These are phyloP conservation scores for Polytrichum commune DNA, from an alignment of 225 moss, liverwort and hornwort genomes.

Conservation along the genomic window DNA sequence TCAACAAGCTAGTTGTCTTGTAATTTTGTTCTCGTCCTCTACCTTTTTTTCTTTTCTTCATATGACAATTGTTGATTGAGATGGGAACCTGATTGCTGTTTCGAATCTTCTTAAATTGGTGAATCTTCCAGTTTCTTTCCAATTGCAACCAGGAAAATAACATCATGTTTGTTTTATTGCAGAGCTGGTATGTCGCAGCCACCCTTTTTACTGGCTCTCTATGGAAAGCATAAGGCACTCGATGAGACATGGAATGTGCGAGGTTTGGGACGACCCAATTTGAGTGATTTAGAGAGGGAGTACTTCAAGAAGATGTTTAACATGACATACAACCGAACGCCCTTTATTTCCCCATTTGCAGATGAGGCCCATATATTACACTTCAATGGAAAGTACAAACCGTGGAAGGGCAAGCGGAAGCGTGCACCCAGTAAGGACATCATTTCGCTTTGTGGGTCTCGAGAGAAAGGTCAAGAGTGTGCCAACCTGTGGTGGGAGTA, in stretches of 20 bases:
- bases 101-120: too few relatives aligned
- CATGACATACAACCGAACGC: conserved; percentile 40
- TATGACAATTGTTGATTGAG: too few relatives aligned
- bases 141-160: neutral
- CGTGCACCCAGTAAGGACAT: conserved; percentile 33
- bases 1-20: too few relatives aligned
- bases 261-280: conserved; percentile 68
- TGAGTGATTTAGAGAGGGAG: conserved; percentile 68
- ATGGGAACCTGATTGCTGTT: too few relatives aligned
- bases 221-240: conserved; percentile 69
- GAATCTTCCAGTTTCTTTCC: neutral
- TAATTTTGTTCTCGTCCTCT: too few relatives aligned
- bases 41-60: too few relatives aligned
- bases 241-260: conserved; percentile 79
- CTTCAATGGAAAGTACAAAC: conserved; percentile 82
- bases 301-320: conserved; percentile 40
- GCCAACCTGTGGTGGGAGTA: conserved; percentile 90
- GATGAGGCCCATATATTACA: conserved; percentile 78
- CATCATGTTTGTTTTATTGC: conserved; percentile 4
- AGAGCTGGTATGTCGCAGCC: conserved; percentile 94
- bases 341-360: conserved; percentile 69
- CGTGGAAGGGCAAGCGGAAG: conserved; percentile 74
- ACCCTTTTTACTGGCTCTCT: conserved; percentile 77
- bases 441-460: conserved; percentile 71
- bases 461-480: conserved; percentile 50